Evolutionary conservation across 179 eudicot species (phyloP), one percentile per base, ranked within the genome.

Genomic region (Corrigiola litoralis): DNA sequence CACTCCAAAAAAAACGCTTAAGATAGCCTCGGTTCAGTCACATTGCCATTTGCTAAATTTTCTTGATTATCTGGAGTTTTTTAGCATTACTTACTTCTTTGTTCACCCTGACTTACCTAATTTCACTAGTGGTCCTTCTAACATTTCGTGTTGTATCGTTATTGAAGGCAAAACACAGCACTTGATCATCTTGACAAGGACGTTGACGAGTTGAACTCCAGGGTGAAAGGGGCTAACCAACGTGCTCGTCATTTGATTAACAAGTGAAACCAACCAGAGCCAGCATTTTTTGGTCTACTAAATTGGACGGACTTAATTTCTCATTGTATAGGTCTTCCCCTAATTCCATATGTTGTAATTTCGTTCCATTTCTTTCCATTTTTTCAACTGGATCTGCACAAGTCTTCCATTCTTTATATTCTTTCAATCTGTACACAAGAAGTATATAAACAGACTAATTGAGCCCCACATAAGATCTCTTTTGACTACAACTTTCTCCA

Each of bases 151-250:
- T 40, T 24, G 41, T 13, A n/a, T 62, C 13, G 21, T 1, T 21
- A 24, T 8, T 72, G 76, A 86, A 94, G 95, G 85, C 99, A 94
- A 85, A 88, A 84, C 83, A 80, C 85, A 58, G 96, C 97, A 49
- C 82, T 94, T 24, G 99, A 94, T 75, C 80, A 79, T 74, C 90
- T 90, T 27, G 62, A 68, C 10, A 81, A 80, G 24, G 99, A 94
- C 65, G 73, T 94, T 20, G 99, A 94, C 4, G 97, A 90, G 67
- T 70, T 94, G 32, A 94, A 94, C 75, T 72, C 81, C 0, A 80
- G 96, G 74, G 86, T 90, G 45, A 94, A 90, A 69, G 94, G 89
- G 28, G 91, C 99, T 17, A 88, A 88, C 68, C 85, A 77, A 66
- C 90, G 96, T 29, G 79, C 89, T 59, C 80, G 82, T n/a, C 65